phyloP scores from a whole-genome alignment of 2,329 filamentous ascomycete species.

The Ceratocystis cubensis region DNA sequence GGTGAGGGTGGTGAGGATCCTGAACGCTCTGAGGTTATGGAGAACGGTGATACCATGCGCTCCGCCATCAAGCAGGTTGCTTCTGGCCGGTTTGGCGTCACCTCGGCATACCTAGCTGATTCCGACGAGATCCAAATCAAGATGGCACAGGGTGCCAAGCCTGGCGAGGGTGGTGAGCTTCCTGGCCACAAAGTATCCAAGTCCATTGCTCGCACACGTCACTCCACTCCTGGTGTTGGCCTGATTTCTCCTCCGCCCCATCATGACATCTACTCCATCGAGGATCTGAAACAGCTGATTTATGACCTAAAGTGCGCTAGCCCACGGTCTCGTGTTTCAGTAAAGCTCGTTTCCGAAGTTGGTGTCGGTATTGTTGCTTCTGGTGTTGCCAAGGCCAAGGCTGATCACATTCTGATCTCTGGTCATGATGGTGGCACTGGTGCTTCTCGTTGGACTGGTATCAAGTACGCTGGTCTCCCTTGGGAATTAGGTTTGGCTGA shows the following conservation, averaged over 20 bases:
- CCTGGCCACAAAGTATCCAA: conserved; percentile 94
- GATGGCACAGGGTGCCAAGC: conserved; percentile 98
- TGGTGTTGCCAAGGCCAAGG: conserved; percentile 94
- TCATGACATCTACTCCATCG: conserved; percentile 97
- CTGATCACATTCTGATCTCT: conserved; percentile 91
- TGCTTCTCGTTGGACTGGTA: conserved; percentile 94
- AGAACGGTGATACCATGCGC: conserved; percentile 92
- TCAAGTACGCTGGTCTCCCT: conserved; percentile 93
- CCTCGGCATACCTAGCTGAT: conserved; percentile 85
- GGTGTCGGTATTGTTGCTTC: conserved; percentile 96
- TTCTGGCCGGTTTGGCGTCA: conserved; percentile 91
- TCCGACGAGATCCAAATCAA: conserved; percentile 97
- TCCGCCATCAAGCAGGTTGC: conserved; percentile 97
- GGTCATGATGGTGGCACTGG: conserved; percentile 95
- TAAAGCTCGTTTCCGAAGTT: conserved; percentile 95
- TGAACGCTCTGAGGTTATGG: conserved; percentile 71
- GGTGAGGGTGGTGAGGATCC: conserved; percentile 94
- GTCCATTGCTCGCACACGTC: conserved; percentile 83
- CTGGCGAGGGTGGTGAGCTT: conserved; percentile 92
- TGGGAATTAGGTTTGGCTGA: conserved; percentile 96
- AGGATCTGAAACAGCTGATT: conserved; percentile 94
- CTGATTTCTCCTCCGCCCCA: conserved; percentile 92
- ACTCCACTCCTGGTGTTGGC: conserved; percentile 92
- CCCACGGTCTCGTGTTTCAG: conserved; percentile 79
- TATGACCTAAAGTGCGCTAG: conserved; percentile 97